Evolutionary conservation across 768 basidiomycete genomes (phyloP), one percentile per base, ranked within the genome.

Genomic region (Wakefieldia striispora): DNA sequence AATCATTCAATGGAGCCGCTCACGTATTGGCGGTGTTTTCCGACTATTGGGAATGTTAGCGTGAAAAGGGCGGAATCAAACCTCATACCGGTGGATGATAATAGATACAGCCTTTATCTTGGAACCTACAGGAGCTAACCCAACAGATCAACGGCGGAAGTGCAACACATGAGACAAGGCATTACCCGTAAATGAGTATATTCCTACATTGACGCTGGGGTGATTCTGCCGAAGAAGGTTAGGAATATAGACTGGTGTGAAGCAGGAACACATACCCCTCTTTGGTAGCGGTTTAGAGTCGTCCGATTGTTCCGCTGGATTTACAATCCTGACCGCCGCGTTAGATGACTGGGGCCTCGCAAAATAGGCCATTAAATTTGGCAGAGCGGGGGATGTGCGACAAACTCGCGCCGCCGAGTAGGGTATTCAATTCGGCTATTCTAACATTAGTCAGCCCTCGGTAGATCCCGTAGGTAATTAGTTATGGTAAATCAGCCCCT

Each of bases 141-240:
- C 17, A 17, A 42, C 0, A 16, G n/a, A 43, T 54, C 14, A 58
- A 31, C 24, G 26, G 17, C 13, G 13, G 36, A 24, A 52, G 4
- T 7, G 27, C 7, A 19, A 6, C 31, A 1, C 16, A 9, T n/a
- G 36, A 29, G 10, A 41, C 14, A 10, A 5, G 33, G 56, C 3
- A 67, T 56, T 71, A 94, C 92, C 94, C 93, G 64, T 94, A 88
- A 55, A 95, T 94, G 66, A 88, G 73, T 44, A 94, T 83, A 74
- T 97, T 95, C 63, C 89, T 83, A 71, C 93, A 97, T 61, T 93
- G 87, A 45, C 86, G 81, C 66, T 85, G 83, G 13, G 79, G 76
- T 40, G 81, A 75, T 70, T 89, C 86, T 88, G 62, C 36, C 36
- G 38, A 13, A 38, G 36, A 19, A 14, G 19, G 40, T 54, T 50